These are phyloP conservation scores for Saturnispora saitoi DNA, from an alignment of 805 yeast species.

Conservation along the genomic window DNA sequence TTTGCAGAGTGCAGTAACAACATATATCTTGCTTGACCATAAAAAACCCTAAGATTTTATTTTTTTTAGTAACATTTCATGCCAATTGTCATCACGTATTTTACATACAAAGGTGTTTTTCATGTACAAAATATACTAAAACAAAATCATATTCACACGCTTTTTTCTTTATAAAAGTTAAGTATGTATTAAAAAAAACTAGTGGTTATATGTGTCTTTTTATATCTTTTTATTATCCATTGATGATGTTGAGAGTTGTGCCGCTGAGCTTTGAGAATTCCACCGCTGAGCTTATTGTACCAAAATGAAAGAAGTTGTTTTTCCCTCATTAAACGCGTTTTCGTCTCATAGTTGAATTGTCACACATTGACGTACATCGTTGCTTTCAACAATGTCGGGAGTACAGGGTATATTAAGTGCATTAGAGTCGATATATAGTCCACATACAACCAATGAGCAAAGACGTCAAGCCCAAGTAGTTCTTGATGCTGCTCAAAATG, in stretches of 20 bases:
- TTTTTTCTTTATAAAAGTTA: too few relatives aligned
- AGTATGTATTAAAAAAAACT: too few relatives aligned
- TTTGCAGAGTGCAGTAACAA: too few relatives aligned
- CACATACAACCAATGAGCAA: conserved; percentile 50
- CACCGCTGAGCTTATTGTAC: not conserved
- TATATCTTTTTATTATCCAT: not conserved
- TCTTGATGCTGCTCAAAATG: conserved; percentile 64
- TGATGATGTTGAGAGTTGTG: not conserved
- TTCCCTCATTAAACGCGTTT: not conserved
- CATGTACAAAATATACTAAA: too few relatives aligned
- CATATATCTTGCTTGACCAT: too few relatives aligned
- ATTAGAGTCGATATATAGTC: conserved; percentile 62
- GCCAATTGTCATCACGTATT: too few relatives aligned
- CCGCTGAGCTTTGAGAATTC: not conserved
- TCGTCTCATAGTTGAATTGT: not conserved
- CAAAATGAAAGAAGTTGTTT: not conserved
- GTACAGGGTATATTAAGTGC: conserved; percentile 71
- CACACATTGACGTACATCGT: not conserved
- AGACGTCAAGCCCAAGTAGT: conserved; percentile 51
- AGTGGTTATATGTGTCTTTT: too few relatives aligned
- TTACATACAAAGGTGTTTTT: too few relatives aligned
- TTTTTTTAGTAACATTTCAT: too few relatives aligned
- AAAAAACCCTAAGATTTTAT: too few relatives aligned
- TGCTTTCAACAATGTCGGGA: conserved; percentile 30
- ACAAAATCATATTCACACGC: too few relatives aligned